Evolutionary conservation across 2,329 filamentous ascomycete genomes (phyloP).

Genomic region (Plectosphaerella cucumerina): DNA sequence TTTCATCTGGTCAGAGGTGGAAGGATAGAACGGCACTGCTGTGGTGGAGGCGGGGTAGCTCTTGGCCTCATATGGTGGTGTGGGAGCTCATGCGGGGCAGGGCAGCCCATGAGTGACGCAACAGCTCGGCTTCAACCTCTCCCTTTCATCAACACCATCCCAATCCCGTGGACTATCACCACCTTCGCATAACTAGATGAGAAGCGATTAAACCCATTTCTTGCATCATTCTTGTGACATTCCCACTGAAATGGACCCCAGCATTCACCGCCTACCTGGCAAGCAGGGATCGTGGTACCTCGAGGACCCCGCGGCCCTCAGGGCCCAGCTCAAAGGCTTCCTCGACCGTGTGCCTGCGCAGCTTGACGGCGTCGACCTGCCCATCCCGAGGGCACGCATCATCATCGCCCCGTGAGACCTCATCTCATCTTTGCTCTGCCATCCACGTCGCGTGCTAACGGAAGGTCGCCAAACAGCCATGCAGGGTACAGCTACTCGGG

Average conservation of each 20-base stretch:
- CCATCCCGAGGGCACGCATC: slow-evolving; percentile 69
- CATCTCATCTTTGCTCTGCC: slow-evolving; percentile 8
- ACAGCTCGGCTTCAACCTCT: background rate
- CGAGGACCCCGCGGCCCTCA: slow-evolving; percentile 53
- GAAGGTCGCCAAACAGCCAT: slow-evolving; percentile 54
- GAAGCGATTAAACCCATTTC: too few relatives aligned
- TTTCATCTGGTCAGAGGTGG: background rate
- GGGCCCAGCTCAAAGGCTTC: slow-evolving; percentile 67
- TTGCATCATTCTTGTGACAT: background rate
- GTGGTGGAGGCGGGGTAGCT: too few relatives aligned
- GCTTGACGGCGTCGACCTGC: slow-evolving; percentile 57
- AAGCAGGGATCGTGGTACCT: slow-evolving; percentile 92
- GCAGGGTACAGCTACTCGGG: slow-evolving; percentile 93
- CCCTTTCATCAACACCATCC: background rate
- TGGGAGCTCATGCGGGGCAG: too few relatives aligned
- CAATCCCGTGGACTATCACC: background rate
- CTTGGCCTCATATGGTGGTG: too few relatives aligned
- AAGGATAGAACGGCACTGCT: background rate
- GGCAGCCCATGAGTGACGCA: background rate
- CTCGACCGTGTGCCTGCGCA: slow-evolving; percentile 66
- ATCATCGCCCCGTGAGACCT: slow-evolving; percentile 39
- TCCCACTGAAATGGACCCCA: background rate
- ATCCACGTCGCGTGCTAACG: background rate
- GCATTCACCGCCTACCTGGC: slow-evolving; percentile 50
- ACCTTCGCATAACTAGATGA: too few relatives aligned